Conservation (phyloP, 2,329 filamentous ascomycete genomes). For the Aspergillus persii region DNA sequence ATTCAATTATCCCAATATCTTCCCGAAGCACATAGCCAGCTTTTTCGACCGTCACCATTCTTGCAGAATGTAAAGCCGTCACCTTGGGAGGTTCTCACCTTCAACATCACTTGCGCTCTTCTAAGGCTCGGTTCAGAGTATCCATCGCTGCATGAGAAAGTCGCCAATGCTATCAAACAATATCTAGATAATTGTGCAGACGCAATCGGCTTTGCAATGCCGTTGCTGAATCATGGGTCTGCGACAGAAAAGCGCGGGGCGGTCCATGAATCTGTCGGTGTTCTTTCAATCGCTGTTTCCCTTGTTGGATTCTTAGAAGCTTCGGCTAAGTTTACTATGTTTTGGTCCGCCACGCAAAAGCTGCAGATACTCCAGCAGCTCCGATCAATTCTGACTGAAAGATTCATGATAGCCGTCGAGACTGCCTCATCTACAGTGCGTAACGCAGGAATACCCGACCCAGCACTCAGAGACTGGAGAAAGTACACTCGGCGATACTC, state of each 20-base stretch:
- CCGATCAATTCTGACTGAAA: conserved; percentile 73
- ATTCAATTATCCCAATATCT: conserved; percentile 80
- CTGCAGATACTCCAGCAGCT: conserved; percentile 70
- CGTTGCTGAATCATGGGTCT: conserved; percentile 57
- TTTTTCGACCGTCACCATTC: conserved; percentile 75
- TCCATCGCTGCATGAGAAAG: conserved; percentile 62
- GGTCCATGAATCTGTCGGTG: conserved; percentile 61
- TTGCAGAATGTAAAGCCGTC: conserved; percentile 81
- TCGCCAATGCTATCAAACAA: conserved; percentile 64
- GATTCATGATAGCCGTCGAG: conserved; percentile 82
- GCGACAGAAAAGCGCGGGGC: conserved; percentile 40
- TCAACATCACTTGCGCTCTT: conserved; percentile 74
- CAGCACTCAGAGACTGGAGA: conserved; percentile 78
- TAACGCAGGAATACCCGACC: conserved; percentile 67
- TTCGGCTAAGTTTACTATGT: conserved; percentile 70
- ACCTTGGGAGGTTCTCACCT: conserved; percentile 80
- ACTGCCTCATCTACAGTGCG: conserved; percentile 87
- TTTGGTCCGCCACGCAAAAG: conserved; percentile 76
- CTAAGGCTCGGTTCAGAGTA: conserved; percentile 77
- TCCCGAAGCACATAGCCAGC: conserved; percentile 76
- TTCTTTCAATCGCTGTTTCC: conserved; percentile 76
- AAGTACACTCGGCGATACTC: conserved; percentile 81
- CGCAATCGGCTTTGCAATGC: conserved; percentile 57
- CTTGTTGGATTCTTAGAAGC: conserved; percentile 89
- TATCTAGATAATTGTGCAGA: conserved; percentile 71